These are phyloP conservation scores for Myxozyma vanderwaltii DNA, from an alignment of 805 yeast species.

Conservation along the genomic window DNA sequence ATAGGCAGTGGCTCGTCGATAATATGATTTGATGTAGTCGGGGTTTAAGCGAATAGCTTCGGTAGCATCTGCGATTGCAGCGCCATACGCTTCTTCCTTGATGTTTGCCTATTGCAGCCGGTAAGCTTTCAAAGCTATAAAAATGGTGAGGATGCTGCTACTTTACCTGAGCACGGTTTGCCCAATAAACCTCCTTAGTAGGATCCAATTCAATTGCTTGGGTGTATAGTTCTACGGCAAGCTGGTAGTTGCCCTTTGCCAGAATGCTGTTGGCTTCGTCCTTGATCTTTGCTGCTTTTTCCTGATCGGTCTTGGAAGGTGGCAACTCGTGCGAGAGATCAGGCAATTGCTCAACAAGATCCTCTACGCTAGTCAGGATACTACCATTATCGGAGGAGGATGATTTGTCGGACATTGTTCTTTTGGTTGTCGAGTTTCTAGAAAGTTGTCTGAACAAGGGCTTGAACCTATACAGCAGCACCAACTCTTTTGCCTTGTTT, in stretches of 20 bases:
- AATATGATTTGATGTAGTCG: slow-evolving; percentile 74
- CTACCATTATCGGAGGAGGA: slow-evolving; percentile 3
- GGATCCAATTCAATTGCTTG: slow-evolving; percentile 74
- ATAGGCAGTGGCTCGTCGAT: slow-evolving; percentile 81
- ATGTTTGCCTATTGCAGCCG: slow-evolving; percentile 61
- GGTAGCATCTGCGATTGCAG: slow-evolving; percentile 78
- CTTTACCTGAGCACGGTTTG: slow-evolving; percentile 73
- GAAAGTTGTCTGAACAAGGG: not conserved
- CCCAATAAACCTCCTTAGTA: slow-evolving; percentile 78
- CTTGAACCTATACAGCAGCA: not conserved
- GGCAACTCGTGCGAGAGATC: slow-evolving; percentile 6
- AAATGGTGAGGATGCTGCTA: not conserved
- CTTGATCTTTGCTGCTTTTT: slow-evolving; percentile 78
- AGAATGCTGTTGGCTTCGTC: slow-evolving; percentile 85
- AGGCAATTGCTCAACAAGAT: slow-evolving; percentile 6
- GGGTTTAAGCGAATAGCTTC: slow-evolving; percentile 69
- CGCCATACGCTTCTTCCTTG: slow-evolving; percentile 82
- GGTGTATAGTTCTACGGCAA: slow-evolving; percentile 76
- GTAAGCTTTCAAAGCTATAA: not conserved
- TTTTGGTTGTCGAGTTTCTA: not conserved
- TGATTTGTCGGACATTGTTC: not conserved
- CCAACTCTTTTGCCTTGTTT: no score
- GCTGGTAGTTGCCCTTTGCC: slow-evolving; percentile 69
- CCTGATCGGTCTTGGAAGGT: slow-evolving; percentile 47
- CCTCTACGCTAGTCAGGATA: slow-evolving; percentile 9